Conservation (phyloP, 75 land plant species). For the Pinus albicaulis region DNA sequence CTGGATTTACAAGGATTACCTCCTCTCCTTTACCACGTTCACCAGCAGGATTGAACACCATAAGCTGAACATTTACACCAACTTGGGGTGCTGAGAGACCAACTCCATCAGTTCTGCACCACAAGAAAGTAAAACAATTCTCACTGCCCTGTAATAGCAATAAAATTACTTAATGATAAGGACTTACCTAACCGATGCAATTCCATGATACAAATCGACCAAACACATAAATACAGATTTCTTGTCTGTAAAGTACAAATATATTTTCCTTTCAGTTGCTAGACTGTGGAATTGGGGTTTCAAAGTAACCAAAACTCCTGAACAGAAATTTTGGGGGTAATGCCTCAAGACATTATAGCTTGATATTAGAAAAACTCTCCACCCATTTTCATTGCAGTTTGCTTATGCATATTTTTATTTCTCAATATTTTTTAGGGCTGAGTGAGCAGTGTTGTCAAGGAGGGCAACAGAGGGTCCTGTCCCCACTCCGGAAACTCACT, state of each 20-base stretch:
- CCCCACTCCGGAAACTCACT: too few species aligned
- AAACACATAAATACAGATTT: neutral
- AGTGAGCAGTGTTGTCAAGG: too few species aligned
- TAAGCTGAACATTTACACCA: conserved; percentile 91
- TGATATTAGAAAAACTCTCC: neutral
- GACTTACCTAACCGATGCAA: too few species aligned
- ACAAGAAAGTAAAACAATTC: conserved; percentile 9
- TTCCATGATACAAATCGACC: conserved; percentile 1
- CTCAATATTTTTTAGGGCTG: too few species aligned
- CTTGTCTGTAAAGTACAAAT: neutral
- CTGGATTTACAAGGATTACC: conserved; percentile 85
- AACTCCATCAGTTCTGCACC: conserved; percentile 94
- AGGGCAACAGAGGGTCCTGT: too few species aligned
- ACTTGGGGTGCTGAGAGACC: conserved; percentile 98
- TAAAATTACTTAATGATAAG: neutral
- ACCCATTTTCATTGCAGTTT: neutral
- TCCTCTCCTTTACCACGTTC: conserved; percentile 91
- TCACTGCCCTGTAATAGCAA: conserved; percentile 1
- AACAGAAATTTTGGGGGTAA: neutral
- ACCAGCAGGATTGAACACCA: conserved; percentile 96
- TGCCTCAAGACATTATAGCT: neutral
- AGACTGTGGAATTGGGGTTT: neutral
- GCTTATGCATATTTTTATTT: neutral
- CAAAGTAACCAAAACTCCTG: neutral
- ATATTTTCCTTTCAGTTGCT: neutral